phyloP scores from a whole-genome alignment of 495 filamentous ascomycete genomes.

The Neurospora sp. region DNA sequence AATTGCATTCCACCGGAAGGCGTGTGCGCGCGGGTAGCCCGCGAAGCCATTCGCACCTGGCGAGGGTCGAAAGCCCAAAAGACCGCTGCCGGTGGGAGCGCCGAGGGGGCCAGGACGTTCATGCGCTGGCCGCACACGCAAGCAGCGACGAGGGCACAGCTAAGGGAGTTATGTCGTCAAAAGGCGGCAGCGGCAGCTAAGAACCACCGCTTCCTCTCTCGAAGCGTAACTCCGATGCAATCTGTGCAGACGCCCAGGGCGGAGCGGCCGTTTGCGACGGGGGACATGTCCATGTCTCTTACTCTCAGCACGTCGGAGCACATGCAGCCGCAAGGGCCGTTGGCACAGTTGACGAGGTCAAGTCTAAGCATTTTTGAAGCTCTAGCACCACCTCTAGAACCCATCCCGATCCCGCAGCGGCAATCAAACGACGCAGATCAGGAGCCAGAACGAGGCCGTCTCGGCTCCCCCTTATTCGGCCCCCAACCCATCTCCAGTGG shows the following conservation, averaged over 20 bases:
- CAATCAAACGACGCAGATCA: neutral
- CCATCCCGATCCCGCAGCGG: neutral
- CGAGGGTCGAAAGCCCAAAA: conserved; percentile 43
- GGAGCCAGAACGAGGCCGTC: conserved; percentile 26
- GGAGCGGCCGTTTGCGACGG: conserved; percentile 41
- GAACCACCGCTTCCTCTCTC: conserved; percentile 44
- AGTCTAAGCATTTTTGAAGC: conserved; percentile 14
- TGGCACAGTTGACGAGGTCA: conserved; percentile 48
- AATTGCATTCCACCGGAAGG: conserved; percentile 80
- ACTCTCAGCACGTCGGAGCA: conserved; percentile 67
- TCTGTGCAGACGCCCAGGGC: conserved; percentile 2
- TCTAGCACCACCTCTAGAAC: conserved; percentile 4
- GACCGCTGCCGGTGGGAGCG: conserved; percentile 42
- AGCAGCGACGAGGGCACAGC: conserved; percentile 63
- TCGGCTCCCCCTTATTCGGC: conserved; percentile 53
- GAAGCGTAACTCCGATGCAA: conserved; percentile 51
- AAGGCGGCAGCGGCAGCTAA: conserved; percentile 66
- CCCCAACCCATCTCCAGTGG: neutral
- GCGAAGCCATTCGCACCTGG: conserved; percentile 81
- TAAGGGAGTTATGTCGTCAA: conserved; percentile 73
- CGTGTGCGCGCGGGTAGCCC: conserved; percentile 78
- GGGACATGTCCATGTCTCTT: conserved; percentile 80
- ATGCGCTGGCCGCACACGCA: conserved; percentile 74
- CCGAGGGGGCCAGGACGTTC: conserved; percentile 29
- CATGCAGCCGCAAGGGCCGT: conserved; percentile 62